Conservation (phyloP, 495 filamentous ascomycete genomes). For the Collariella sp. region DNA sequence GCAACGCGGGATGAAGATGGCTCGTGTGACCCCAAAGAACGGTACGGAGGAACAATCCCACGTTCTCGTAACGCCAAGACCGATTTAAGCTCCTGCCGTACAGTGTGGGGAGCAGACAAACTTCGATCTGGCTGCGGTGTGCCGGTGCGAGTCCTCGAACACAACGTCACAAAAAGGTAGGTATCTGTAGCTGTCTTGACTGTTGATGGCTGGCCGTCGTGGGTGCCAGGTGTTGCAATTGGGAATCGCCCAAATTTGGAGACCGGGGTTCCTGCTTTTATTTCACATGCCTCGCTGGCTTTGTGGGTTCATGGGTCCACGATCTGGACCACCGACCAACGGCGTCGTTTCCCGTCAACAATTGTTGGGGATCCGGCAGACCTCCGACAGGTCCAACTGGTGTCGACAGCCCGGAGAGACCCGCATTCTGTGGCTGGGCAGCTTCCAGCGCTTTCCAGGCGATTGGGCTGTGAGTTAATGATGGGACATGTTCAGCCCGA, state of each 20-base stretch:
- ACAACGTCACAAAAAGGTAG: constrained; percentile 9
- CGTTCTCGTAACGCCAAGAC: constrained; percentile 13
- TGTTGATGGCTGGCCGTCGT: background rate
- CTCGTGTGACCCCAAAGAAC: constrained; percentile 8
- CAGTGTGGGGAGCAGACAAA: background rate
- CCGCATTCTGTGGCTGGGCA: background rate
- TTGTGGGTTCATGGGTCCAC: constrained; percentile 10
- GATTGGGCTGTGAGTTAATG: background rate
- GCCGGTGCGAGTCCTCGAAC: background rate
- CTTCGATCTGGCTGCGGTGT: background rate
- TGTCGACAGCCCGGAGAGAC: background rate
- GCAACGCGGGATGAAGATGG: background rate
- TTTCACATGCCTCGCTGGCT: constrained; percentile 11
- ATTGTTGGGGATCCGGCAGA: background rate
- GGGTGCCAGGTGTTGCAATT: background rate
- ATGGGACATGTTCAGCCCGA: background rate
- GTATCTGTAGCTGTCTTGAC: background rate
- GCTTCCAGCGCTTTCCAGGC: constrained; percentile 4
- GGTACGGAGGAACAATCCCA: background rate
- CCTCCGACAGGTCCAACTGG: background rate
- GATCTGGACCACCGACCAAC: background rate
- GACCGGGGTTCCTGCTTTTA: constrained; percentile 11
- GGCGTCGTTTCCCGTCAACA: background rate
- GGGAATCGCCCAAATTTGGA: background rate
- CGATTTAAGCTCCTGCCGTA: constrained; percentile 2